Base-by-base conservation (phyloP, 192 early-diverging fungal species). In the Kappamyces sp. region DNA sequence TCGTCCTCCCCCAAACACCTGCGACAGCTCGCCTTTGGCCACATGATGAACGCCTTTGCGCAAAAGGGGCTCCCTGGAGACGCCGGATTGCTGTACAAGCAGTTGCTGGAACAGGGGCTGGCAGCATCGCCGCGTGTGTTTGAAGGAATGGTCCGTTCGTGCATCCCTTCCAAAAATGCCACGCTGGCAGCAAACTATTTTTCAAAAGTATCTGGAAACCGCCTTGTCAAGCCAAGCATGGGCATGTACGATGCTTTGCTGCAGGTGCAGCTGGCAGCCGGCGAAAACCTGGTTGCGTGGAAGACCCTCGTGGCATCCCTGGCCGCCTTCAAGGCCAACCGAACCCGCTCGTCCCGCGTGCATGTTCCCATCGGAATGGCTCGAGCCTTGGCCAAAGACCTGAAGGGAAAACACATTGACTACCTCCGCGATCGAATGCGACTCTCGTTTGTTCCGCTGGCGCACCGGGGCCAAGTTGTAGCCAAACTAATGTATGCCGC, bases 331-430 rank as follows among this genome's bases (percentile, higher is more conserved):
- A 46, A 23, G 23, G 23, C 12, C 12, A n/a, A n/a, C 12, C 12
- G 23, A 46, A 46, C 12, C 44, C 44, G 23, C 23, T 12, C 12
- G 23, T 46, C 44, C 44, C 12, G 23, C 12, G 12, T 46, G 12
- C 23, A 46, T 46, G 44, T 46, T 46, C 44, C 44, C 23, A n/a
- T 23, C 12, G 12, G 23, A 23, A 46, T 46, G 12, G 12, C 44
- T n/a, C 44, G 44, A 12, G 12, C 44, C 12, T 46, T 46, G 23
- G 44, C 23, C 23, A 46, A 12, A n/a, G 44, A 46, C 23, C 44
- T 46, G 44, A 46, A 46, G 44, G 51, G 51, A 5, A 53, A 53
- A n/a, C 54, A 55, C 46, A 15, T 34, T 31, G 54, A 55, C n/a
- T 55, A 55, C n/a, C 36, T 55, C 12, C 23, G 36, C 5, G 54